These are phyloP conservation scores for Citeromyces hawaiiensis DNA, from an alignment of 1,139 yeast species.

Conservation along the genomic window DNA sequence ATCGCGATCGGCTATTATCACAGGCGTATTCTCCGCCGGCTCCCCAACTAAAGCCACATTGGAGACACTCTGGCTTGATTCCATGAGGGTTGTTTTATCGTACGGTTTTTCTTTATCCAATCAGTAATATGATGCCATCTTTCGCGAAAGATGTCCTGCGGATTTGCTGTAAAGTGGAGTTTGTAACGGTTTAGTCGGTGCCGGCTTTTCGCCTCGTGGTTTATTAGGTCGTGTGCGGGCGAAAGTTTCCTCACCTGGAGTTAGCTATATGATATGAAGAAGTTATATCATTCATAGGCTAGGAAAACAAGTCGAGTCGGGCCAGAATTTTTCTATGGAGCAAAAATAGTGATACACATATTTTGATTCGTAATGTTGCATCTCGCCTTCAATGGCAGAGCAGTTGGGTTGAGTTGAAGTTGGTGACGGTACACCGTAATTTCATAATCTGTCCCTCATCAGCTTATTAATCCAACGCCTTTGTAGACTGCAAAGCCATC, in stretches of 20 bases:
- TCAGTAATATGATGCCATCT: not conserved
- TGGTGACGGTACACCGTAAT: no score
- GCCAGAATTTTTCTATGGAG: no score
- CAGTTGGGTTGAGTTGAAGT: no score
- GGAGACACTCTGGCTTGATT: not conserved
- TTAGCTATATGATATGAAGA: no score
- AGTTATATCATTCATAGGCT: no score
- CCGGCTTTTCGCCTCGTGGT: not conserved
- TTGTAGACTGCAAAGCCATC: no score
- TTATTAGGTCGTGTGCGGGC: not conserved
- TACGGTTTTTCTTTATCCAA: not conserved
- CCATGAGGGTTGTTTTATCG: not conserved
- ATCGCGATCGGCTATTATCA: constrained; percentile 17
- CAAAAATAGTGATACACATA: no score
- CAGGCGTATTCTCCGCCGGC: constrained; percentile 8
- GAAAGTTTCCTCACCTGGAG: not conserved
- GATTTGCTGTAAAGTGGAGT: not conserved
- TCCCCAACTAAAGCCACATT: not conserved
- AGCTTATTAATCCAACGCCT: no score
- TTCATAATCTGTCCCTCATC: no score
- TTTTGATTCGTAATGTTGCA: no score
- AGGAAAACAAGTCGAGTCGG: no score
- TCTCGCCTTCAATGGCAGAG: no score
- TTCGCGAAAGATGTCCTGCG: not conserved
- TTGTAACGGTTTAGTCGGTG: not conserved